phyloP scores from a whole-genome alignment of 129 eudicot genomes.

The Centella asiatica region DNA sequence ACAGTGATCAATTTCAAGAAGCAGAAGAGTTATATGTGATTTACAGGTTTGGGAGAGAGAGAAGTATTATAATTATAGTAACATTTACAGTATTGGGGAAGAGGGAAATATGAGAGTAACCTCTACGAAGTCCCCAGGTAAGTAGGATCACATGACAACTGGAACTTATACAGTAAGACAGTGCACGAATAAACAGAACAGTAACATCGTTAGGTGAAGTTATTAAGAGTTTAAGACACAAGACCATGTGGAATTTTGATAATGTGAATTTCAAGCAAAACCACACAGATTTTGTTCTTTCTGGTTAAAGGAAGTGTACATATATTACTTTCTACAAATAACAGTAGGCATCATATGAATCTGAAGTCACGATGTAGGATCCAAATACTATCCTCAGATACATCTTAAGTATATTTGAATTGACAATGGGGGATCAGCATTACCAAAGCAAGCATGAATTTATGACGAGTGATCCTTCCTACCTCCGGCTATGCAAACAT shows the following conservation, averaged over 20 bases:
- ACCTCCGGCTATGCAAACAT: conserved; percentile 98
- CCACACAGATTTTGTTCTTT: neutral
- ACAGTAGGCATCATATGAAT: neutral
- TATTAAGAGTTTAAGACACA: neutral
- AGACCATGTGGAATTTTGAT: neutral
- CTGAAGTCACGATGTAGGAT: neutral
- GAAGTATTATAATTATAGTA: too few species aligned
- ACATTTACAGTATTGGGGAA: too few species aligned
- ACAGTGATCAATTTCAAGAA: neutral
- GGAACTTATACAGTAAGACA: neutral
- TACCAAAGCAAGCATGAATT: neutral
- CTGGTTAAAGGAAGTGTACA: neutral
- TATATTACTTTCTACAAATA: neutral
- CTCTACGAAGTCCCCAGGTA: neutral
- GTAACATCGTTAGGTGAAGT: neutral
- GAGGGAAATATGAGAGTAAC: too few species aligned
- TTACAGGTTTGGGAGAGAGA: too few species aligned
- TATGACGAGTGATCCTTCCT: too few species aligned
- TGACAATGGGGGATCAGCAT: neutral
- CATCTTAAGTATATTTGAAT: neutral
- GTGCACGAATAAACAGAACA: neutral
- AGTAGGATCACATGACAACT: neutral
- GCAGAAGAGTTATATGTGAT: too few species aligned
- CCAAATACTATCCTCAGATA: neutral
- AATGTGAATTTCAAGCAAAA: neutral